These are phyloP conservation scores for Xylariales sp. DNA, from an alignment of 2,329 filamentous ascomycete genomes.

Conservation along the genomic window DNA sequence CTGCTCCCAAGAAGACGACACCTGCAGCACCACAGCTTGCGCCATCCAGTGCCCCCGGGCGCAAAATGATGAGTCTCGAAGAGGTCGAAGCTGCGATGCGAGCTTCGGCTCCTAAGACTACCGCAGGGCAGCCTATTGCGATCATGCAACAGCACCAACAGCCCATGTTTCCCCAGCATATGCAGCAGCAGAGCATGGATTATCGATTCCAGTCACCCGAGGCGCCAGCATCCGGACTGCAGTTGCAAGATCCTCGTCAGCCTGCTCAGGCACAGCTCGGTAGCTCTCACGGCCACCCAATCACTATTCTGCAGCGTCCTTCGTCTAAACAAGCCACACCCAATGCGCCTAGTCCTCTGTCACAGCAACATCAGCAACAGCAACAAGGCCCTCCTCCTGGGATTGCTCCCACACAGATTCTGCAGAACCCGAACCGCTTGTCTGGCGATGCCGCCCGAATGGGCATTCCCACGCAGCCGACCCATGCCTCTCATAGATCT, in stretches of 20 bases:
- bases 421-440: conserved; percentile 73
- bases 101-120: conserved; percentile 43
- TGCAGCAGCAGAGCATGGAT: conserved; percentile 21
- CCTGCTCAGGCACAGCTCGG: conserved; percentile 18
- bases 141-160: conserved; percentile 28
- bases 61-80: conserved; percentile 91
- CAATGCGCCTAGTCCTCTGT: conserved; percentile 25
- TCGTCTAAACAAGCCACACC: conserved; percentile 33
- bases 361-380: conserved; percentile 24
- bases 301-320: conserved; percentile 53
- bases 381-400: too few species aligned
- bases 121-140: conserved; percentile 31
- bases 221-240: conserved; percentile 18
- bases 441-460: conserved; percentile 41
- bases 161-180: too few species aligned
- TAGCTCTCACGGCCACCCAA: conserved; percentile 40
- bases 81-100: conserved; percentile 95
- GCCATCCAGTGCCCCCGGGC: conserved; percentile 27
- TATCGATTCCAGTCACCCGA: conserved; percentile 22
- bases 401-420: conserved; percentile 63
- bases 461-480: conserved; percentile 24
- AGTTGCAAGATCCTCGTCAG: conserved; percentile 19
- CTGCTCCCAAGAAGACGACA: conserved; percentile 56
- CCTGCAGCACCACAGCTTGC: conserved; percentile 15
- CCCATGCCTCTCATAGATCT: conserved; percentile 33